Evolutionary conservation across 768 basidiomycete genomes (phyloP).

Genomic region (Naematelia aurantialba): DNA sequence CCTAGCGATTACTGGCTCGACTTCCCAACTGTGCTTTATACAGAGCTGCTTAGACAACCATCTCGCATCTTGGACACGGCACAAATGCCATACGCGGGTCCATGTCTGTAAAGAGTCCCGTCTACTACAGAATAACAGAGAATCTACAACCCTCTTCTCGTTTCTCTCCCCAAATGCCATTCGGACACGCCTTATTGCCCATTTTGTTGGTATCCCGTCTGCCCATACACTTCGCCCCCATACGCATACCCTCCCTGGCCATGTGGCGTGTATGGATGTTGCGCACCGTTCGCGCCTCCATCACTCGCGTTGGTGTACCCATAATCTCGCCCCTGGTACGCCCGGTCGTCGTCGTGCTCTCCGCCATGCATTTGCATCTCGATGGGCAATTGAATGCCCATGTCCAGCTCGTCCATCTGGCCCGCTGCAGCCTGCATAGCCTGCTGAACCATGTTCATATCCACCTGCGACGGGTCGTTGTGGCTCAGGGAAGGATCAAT

Average conservation of each 20-base stretch:
- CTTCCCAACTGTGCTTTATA: too few species aligned
- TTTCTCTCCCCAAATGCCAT: not conserved
- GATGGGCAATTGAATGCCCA: conserved; percentile 43
- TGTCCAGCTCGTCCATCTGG: conserved; percentile 44
- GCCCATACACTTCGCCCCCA: not conserved
- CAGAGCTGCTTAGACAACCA: not conserved
- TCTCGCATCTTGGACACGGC: not conserved
- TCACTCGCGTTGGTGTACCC: not conserved
- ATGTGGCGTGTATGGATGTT: not conserved
- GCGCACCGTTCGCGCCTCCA: not conserved
- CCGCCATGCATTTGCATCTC: conserved; percentile 45
- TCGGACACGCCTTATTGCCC: not conserved
- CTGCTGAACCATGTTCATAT: conserved; percentile 42
- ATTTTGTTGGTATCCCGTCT: not conserved
- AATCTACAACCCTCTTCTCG: not conserved
- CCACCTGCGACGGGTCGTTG: conserved; percentile 11
- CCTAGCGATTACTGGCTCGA: too few species aligned
- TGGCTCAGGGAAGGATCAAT: conserved; percentile 8
- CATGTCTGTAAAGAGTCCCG: too few species aligned
- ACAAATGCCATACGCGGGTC: not conserved
- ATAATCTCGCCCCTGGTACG: conserved; percentile 4
- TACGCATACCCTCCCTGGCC: not conserved
- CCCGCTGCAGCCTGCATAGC: conserved; percentile 22
- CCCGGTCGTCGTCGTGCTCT: conserved; percentile 20
- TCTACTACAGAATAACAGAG: too few species aligned